Evolutionary conservation across 2,329 filamentous ascomycete species (phyloP).

Genomic region (Westerdykella sp.): DNA sequence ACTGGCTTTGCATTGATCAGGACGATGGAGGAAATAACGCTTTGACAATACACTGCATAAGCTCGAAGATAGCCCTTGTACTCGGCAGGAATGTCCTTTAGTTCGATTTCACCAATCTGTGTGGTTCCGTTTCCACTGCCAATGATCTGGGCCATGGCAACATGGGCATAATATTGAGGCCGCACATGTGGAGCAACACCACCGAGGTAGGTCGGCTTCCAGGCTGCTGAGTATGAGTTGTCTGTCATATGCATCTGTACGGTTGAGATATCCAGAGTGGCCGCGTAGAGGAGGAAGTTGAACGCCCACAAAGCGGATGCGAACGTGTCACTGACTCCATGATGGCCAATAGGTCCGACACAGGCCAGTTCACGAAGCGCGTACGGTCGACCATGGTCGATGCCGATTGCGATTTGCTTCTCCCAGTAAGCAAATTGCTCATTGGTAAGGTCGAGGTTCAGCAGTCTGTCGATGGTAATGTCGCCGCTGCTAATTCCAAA

Average conservation of each 20-base stretch:
- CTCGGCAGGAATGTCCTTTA: slow-evolving; percentile 23
- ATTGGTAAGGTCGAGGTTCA: slow-evolving; percentile 44
- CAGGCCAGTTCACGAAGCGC: slow-evolving; percentile 49
- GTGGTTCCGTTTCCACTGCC: slow-evolving; percentile 44
- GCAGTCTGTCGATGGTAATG: slow-evolving; percentile 42
- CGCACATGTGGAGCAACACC: slow-evolving; percentile 41
- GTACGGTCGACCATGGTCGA: slow-evolving; percentile 41
- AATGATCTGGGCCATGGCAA: slow-evolving; percentile 47
- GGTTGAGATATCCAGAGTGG: slow-evolving; percentile 43
- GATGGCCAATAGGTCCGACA: slow-evolving; percentile 45
- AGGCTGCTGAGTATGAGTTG: slow-evolving; percentile 47
- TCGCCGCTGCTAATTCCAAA: slow-evolving; percentile 42
- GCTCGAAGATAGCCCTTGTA: slow-evolving; percentile 41
- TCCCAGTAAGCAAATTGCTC: slow-evolving; percentile 45
- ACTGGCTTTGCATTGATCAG: slow-evolving; percentile 44
- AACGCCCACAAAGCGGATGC: slow-evolving; percentile 48
- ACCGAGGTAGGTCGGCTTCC: slow-evolving; percentile 42
- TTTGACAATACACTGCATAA: slow-evolving; percentile 43
- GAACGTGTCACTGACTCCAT: slow-evolving; percentile 45
- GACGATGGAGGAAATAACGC: slow-evolving; percentile 39
- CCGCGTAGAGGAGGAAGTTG: slow-evolving; percentile 48
- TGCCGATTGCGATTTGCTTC: slow-evolving; percentile 39
- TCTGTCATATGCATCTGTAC: slow-evolving; percentile 52
- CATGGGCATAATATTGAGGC: slow-evolving; percentile 47
- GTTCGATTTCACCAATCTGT: slow-evolving; percentile 36